phyloP scores from a whole-genome alignment of 169 alveolate genomes.

The Theileria equi region DNA sequence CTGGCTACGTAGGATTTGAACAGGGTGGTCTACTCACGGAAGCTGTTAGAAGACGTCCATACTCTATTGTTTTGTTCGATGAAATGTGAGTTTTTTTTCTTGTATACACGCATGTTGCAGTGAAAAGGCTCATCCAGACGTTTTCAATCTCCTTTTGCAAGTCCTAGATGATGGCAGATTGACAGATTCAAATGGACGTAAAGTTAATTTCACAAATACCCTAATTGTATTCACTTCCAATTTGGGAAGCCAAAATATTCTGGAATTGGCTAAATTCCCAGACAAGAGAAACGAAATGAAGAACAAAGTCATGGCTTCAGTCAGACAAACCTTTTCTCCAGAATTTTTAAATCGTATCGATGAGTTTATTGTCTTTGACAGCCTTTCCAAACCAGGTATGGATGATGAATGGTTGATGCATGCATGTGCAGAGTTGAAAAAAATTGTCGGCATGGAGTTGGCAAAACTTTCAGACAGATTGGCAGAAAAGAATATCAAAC shows the following conservation, averaged over 20 bases:
- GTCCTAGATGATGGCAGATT: slow-evolving; percentile 87
- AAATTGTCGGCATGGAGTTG: slow-evolving; percentile 78
- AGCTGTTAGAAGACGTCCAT: slow-evolving; percentile 85
- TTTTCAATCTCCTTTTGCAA: slow-evolving; percentile 82
- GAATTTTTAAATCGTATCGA: slow-evolving; percentile 85
- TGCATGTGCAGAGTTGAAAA: slow-evolving; percentile 66
- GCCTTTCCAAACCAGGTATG: slow-evolving; percentile 63
- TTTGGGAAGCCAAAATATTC: slow-evolving; percentile 79
- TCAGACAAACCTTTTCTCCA: slow-evolving; percentile 78
- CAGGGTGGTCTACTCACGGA: slow-evolving; percentile 90
- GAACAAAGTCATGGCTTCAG: slow-evolving; percentile 75
- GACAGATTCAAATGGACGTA: slow-evolving; percentile 84
- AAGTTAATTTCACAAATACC: slow-evolving; percentile 84
- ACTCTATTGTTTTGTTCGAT: slow-evolving; percentile 85
- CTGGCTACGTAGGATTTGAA: slow-evolving; percentile 89
- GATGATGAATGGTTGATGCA: neutral
- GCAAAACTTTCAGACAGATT: slow-evolving; percentile 77
- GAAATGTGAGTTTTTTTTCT: slow-evolving; percentile 70
- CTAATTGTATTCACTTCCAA: slow-evolving; percentile 83
- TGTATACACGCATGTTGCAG: slow-evolving; percentile 18
- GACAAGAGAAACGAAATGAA: slow-evolving; percentile 72
- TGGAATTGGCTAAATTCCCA: slow-evolving; percentile 79
- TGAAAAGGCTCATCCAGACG: slow-evolving; percentile 91
- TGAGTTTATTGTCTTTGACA: slow-evolving; percentile 79
- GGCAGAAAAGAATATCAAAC: slow-evolving; percentile 75